Conservation (phyloP, 257 asterid species). For the Eustoma russellianum region DNA sequence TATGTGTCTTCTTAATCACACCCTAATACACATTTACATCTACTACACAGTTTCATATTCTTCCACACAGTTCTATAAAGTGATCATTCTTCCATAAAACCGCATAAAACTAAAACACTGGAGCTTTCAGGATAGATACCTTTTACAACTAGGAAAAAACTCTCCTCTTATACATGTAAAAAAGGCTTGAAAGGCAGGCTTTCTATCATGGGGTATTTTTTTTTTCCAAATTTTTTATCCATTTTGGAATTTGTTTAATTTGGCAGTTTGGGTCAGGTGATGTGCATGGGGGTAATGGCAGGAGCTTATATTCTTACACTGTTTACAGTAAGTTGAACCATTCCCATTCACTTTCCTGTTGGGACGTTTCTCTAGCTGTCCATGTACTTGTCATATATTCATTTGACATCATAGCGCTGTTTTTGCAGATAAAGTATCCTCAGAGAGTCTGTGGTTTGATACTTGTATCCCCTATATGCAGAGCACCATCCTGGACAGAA, state of each 20-base stretch:
- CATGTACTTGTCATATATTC: slow-evolving; percentile 2
- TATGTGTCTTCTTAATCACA: too few species aligned
- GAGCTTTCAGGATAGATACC: too few species aligned
- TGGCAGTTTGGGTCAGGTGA: slow-evolving; percentile 77
- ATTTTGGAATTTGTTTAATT: slow-evolving; percentile 5
- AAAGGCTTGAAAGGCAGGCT: neutral
- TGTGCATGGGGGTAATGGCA: slow-evolving; percentile 95
- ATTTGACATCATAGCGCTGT: slow-evolving; percentile 9
- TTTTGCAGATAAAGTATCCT: slow-evolving; percentile 59
- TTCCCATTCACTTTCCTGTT: slow-evolving; percentile 4
- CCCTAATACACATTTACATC: too few species aligned
- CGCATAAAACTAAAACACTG: too few species aligned
- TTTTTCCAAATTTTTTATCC: slow-evolving; percentile 4
- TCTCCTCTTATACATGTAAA: too few species aligned
- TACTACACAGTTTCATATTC: too few species aligned
- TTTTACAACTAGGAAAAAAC: too few species aligned
- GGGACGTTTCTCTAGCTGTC: neutral
- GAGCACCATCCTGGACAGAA: slow-evolving; percentile 95
- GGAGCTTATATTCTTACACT: slow-evolving; percentile 92
- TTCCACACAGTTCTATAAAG: too few species aligned
- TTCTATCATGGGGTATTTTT: neutral
- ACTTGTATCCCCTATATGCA: slow-evolving; percentile 91
- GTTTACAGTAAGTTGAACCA: slow-evolving; percentile 63
- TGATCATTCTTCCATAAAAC: too few species aligned
- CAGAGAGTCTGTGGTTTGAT: slow-evolving; percentile 80